Evolutionary conservation across 169 alveolate species (phyloP), one percentile per base, ranked within the genome.

Genomic region (Plasmodium cynomolgi): DNA sequence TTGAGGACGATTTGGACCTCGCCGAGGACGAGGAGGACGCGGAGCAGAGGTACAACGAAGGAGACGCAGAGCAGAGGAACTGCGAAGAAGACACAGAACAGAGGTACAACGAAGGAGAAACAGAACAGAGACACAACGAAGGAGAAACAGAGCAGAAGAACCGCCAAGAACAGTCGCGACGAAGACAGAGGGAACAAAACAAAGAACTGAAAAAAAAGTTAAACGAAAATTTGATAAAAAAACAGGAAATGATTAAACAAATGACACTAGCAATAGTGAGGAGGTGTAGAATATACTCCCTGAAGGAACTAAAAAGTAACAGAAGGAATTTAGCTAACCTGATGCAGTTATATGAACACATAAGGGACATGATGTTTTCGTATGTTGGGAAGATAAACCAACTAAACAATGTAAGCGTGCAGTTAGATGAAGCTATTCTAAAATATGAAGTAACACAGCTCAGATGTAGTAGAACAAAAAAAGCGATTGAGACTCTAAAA

Each of bases 401-500:
- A 20, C 81, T 86, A 44, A 77, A 86, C 41, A 86, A 86, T 54
- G 85, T 86, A 15, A 86, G 86, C 29, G 44, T 54, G 31, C 17
- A 86, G 9, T 33, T 86, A 8, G 93, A 86, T 77, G 93, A 86
- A 50, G 93, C 93, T 3, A 75, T 86, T 33, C 37, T 86, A 37
- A 86, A 86, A 34, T 77, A 86, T 77, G 93, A 86, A 37, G 26
- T 86, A 1, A 77, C 44, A 0, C 93, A 86, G n/a, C 33, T 86
- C 23, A 86, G 71, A 23, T 56, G 81, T 34, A 79, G 93, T 56
- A 86, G 81, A 71, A 86, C 93, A n/a, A 75, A 86, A n/a, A 86
- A 86, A 20, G 93, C 93, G n/a, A 86, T 86, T 13, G 93, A 86
- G 20, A 62, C 93, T 2, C 47, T 86, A 8, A 56, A 77, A 56